Conservation (phyloP, 768 basidiomycete species). For the Ramaria sp. region DNA sequence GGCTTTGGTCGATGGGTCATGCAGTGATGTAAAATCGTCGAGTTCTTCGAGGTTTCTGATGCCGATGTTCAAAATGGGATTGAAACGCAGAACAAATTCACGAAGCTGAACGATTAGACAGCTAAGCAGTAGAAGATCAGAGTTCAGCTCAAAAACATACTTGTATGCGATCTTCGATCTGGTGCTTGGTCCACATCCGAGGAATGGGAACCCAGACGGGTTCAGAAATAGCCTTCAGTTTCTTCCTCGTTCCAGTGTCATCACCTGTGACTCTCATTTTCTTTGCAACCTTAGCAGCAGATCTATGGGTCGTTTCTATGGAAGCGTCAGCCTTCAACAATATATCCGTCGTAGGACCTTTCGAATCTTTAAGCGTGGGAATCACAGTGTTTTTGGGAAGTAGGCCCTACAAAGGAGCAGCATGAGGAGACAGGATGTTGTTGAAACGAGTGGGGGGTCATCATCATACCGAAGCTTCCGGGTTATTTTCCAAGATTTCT, state of each 20-base stretch:
- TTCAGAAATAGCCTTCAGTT: slow-evolving; percentile 30
- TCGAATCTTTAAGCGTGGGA: background rate
- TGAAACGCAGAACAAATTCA: slow-evolving; percentile 64
- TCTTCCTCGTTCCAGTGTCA: slow-evolving; percentile 13
- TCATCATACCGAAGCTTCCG: slow-evolving; percentile 21
- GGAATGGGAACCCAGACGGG: slow-evolving; percentile 46
- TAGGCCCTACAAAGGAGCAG: background rate
- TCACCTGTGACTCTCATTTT: slow-evolving; percentile 15
- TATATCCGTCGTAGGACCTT: background rate
- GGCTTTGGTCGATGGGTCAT: slow-evolving; percentile 51
- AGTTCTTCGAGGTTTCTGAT: slow-evolving; percentile 50
- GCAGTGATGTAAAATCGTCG: slow-evolving; percentile 30
- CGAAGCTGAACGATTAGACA: slow-evolving; percentile 35
- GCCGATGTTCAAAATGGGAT: slow-evolving; percentile 37
- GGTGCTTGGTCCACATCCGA: slow-evolving; percentile 30
- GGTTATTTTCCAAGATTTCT: slow-evolving; percentile 25
- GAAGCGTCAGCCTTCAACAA: background rate
- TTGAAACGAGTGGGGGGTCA: background rate
- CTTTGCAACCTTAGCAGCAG: slow-evolving; percentile 20
- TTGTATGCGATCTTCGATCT: slow-evolving; percentile 46
- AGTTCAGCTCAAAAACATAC: slow-evolving; percentile 5
- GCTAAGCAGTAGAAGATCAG: background rate
- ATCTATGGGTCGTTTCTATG: background rate
- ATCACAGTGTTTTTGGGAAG: background rate
- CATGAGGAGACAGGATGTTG: background rate